Percentiles rank a stretch among this genome's conserved stretches.
Evolutionary conservation across 1,284 basidiomycete genomes (phyloP).

Genomic region (Exsudoporus floridanus): DNA sequence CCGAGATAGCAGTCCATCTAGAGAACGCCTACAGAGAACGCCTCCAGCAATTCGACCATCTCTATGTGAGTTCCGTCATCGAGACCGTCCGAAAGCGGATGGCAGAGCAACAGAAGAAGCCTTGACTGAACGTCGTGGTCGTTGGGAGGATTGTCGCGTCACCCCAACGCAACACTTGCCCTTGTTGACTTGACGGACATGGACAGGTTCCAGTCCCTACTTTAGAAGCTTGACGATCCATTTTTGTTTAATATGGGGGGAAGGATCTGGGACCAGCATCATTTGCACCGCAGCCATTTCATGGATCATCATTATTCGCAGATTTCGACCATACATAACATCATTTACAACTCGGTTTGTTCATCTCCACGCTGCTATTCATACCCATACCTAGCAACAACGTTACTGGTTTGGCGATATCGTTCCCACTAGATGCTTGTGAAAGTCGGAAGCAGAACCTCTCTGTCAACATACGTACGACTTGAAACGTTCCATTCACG

Average conservation of each 20-base stretch:
- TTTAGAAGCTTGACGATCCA: conserved; percentile 18
- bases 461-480: conserved; percentile 5
- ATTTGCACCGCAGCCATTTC: not conserved
- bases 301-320: conserved; percentile 11
- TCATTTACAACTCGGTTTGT: conserved; percentile 3
- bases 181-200: conserved; percentile 7
- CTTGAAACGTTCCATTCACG: conserved; percentile 6
- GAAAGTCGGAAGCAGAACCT: conserved; percentile 2
- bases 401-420: conserved; percentile 6
- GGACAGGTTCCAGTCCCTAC: conserved; percentile 9
- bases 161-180: not conserved
- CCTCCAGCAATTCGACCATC: conserved; percentile 37
- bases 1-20: conserved; percentile 29
- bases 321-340: conserved; percentile 9
- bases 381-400: conserved; percentile 1
- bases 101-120: conserved; percentile 35
- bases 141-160: conserved; percentile 11
- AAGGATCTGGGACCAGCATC: conserved; percentile 1
- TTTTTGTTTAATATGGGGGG: conserved; percentile 3
- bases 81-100: conserved; percentile 37
- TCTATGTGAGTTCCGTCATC: conserved; percentile 36
- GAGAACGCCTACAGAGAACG: conserved; percentile 32
- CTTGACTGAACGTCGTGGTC: conserved; percentile 20
- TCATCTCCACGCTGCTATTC: conserved; percentile 4
- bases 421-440: not conserved